These are phyloP conservation scores for Penicillium sp. DNA, from an alignment of 2,329 filamentous ascomycete species.

Conservation along the genomic window DNA sequence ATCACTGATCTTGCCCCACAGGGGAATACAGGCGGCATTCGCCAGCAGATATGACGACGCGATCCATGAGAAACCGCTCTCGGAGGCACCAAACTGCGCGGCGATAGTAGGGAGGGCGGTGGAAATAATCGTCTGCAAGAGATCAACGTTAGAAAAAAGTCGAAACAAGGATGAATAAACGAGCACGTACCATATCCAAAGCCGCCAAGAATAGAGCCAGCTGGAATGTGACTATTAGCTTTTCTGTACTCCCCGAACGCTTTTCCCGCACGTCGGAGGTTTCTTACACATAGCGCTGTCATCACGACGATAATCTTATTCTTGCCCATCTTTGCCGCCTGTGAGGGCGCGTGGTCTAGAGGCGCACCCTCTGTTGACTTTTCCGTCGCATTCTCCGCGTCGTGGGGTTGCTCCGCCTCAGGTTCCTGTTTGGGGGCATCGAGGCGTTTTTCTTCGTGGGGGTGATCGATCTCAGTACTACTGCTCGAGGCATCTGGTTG, in stretches of 20 bases:
- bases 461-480: slow-evolving; percentile 14
- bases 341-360: slow-evolving; percentile 37
- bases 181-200: slow-evolving; percentile 53
- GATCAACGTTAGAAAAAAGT: slow-evolving; percentile 1
- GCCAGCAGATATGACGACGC: slow-evolving; percentile 49
- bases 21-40: slow-evolving; percentile 52
- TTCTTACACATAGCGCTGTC: slow-evolving; percentile 42
- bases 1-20: slow-evolving; percentile 65
- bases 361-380: slow-evolving; percentile 22
- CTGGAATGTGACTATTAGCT: slow-evolving; percentile 29
- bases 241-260: neutral
- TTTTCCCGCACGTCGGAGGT: neutral
- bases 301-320: slow-evolving; percentile 45
- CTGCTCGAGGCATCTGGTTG: slow-evolving; percentile 16
- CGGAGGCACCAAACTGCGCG: slow-evolving; percentile 42
- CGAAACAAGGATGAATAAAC: neutral
- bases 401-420: slow-evolving; percentile 3
- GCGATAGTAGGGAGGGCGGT: slow-evolving; percentile 49
- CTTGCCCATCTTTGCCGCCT: slow-evolving; percentile 42
- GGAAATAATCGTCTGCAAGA: slow-evolving; percentile 44
- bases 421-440: slow-evolving; percentile 4
- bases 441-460: slow-evolving; percentile 13
- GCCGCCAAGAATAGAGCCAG: slow-evolving; percentile 61
- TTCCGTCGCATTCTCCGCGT: slow-evolving; percentile 16
- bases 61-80: slow-evolving; percentile 51